Conservation (phyloP, 2,329 filamentous ascomycete species). For the Colletotrichum nymphaeae region DNA sequence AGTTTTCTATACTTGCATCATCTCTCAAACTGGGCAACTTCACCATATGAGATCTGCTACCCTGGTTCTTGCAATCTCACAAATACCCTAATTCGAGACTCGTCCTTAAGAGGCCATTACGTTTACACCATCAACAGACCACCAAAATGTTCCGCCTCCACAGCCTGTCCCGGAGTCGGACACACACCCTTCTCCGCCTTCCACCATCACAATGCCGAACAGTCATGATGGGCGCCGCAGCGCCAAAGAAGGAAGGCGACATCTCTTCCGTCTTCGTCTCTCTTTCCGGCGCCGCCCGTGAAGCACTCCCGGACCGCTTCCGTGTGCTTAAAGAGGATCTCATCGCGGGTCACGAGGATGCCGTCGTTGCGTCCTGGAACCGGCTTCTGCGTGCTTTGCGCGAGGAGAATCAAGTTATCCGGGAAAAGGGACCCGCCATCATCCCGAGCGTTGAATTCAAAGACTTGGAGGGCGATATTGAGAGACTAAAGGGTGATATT, state of each 20-base stretch:
- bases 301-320: conserved; percentile 66
- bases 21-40: neutral
- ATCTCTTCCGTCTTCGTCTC: conserved; percentile 73
- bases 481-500: conserved; percentile 59
- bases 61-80: too few species aligned
- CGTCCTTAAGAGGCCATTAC: neutral
- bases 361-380: conserved; percentile 60
- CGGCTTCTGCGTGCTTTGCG: conserved; percentile 57
- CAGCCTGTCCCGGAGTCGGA: neutral
- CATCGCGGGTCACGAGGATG: conserved; percentile 59
- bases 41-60: too few species aligned
- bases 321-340: conserved; percentile 66
- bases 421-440: conserved; percentile 55
- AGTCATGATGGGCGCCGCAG: conserved; percentile 28
- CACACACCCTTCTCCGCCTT: neutral
- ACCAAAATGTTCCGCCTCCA: conserved; percentile 7
- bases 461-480: conserved; percentile 53
- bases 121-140: neutral
- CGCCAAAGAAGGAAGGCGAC: conserved; percentile 66
- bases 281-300: conserved; percentile 58
- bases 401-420: conserved; percentile 60
- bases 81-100: neutral
- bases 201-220: neutral
- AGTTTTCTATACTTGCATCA: neutral
- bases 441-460: conserved; percentile 65